Base-by-base conservation (phyloP, 257 asterid genomes). In the Salvia splendens region DNA sequence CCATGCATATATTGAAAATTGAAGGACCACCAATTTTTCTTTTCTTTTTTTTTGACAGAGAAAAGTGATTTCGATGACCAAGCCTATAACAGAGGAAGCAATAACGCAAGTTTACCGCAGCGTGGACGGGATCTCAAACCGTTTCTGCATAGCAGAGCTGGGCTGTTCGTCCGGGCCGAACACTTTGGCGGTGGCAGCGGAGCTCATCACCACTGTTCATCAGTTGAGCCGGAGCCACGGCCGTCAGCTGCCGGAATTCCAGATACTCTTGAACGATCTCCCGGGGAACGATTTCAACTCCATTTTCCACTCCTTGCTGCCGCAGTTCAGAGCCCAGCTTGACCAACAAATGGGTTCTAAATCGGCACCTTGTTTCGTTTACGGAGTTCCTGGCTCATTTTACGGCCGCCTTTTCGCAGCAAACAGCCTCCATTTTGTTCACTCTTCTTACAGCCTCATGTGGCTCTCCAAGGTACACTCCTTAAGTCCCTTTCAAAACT, bases 161-260 rank as follows among this genome's bases (percentile, higher is more conserved):
- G 96, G 93, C 1, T 87, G 95, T 40, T 84, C 95, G 2, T 70
- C 82, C 15, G 95, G 95, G 3, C 89, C 96, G 0, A 89, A 79
- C 81, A 59, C 95, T 6, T 45, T 87, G 8, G 10, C 79, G 6
- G 74, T 75, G 6, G 72, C 76, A 6, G 50, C 58, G 1, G 75
- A 86, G 53, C 33, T 81, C 7, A 38, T 86, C 7, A 71, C 67
- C 32, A 54, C 52, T 8, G 46, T 83, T 2, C 73, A 63, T 3
- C 46, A 49, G 11, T 42, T 75, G 32, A 14, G 83, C 64, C 73
- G 35, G 38, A 68, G 51, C 1, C 69, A 51, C 4, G 61, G 70
- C 11, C 69, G 36, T 4, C 40, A 60, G 4, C 55, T 73, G 11
- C 89, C 87, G 0, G 94, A 87, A 14, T 78, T 77, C 43, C 78